These are phyloP conservation scores for Pyricularia sp. DNA, from an alignment of 2,329 filamentous ascomycete genomes.

Conservation along the genomic window DNA sequence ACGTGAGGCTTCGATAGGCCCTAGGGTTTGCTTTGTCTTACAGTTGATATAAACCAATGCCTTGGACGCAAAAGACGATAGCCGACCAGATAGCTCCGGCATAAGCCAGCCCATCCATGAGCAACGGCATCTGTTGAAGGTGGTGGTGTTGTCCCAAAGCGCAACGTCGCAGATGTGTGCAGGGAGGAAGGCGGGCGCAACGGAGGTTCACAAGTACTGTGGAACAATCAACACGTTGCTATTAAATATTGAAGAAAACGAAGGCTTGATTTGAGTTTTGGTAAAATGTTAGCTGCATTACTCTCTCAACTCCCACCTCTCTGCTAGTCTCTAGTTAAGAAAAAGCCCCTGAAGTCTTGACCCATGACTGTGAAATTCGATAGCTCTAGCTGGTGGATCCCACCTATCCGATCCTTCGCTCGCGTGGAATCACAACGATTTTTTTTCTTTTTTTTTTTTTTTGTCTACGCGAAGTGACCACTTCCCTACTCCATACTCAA, in stretches of 20 bases:
- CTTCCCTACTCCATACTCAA: not conserved
- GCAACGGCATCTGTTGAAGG: not conserved
- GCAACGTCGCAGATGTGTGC: not conserved
- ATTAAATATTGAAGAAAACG: not conserved
- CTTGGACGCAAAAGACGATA: conserved; percentile 38
- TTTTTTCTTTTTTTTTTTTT: not conserved
- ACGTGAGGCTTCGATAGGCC: not conserved
- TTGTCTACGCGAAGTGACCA: not conserved
- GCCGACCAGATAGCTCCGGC: conserved; percentile 31
- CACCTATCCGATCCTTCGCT: not conserved
- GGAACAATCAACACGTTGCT: not conserved
- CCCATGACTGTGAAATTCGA: not conserved
- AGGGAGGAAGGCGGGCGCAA: too few species aligned
- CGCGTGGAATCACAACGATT: not conserved
- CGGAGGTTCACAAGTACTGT: not conserved
- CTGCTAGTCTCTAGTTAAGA: not conserved
- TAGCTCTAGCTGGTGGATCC: not conserved
- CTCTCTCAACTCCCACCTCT: not conserved
- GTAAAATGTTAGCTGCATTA: not conserved
- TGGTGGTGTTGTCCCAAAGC: not conserved
- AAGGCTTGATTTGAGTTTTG: not conserved
- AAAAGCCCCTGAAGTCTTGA: not conserved
- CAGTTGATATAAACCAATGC: conserved; percentile 44
- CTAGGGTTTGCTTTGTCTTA: conserved; percentile 19
- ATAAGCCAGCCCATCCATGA: conserved; percentile 4